Conservation (phyloP, 257 asterid species). For the Lithospermum erythrorhizon region DNA sequence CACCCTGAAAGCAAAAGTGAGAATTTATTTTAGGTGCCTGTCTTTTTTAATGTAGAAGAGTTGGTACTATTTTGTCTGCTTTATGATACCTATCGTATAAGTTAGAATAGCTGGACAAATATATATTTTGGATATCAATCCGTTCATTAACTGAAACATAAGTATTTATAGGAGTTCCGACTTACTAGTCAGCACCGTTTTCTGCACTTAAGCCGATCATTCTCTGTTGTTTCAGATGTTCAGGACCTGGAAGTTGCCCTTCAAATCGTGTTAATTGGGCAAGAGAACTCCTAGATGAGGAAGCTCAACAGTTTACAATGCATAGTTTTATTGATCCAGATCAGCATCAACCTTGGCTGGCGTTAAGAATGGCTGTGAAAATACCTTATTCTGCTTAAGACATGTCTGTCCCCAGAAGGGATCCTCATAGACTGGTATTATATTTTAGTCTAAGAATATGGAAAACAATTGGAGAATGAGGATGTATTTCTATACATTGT, state of each 20-base stretch:
- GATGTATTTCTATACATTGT: neutral
- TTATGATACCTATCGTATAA: neutral
- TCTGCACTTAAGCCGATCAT: neutral
- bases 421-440: too few relatives aligned
- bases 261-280: constrained; percentile 80
- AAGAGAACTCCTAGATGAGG: constrained; percentile 76
- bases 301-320: constrained; percentile 60
- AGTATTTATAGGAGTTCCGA: too few relatives aligned
- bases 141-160: neutral
- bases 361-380: constrained; percentile 58
- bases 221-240: constrained; percentile 45
- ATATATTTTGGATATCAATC: neutral
- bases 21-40: neutral
- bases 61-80: neutral
- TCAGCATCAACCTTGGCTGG: constrained; percentile 65
- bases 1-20: too few relatives aligned
- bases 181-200: neutral
- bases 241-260: constrained; percentile 78
- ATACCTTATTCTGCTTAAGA: constrained; percentile 60
- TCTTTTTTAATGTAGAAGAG: neutral
- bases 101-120: neutral
- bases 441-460: neutral
- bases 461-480: neutral
- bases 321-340: constrained; percentile 74
- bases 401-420: neutral